Evolutionary conservation across 768 basidiomycete species (phyloP).

Genomic region (Tricholomella constricta): DNA sequence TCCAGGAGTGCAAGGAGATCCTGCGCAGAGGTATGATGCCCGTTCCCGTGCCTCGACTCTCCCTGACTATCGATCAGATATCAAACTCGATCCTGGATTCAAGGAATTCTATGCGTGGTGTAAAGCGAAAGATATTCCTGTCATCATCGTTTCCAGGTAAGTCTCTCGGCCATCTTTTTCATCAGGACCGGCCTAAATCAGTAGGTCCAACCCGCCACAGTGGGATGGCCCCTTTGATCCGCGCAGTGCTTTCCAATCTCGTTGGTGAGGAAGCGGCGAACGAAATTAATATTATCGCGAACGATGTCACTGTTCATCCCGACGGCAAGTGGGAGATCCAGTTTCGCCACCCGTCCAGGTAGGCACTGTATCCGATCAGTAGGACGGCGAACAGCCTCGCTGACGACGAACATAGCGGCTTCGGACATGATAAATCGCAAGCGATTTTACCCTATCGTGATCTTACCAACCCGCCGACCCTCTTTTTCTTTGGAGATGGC

Average conservation of each 20-base stretch:
- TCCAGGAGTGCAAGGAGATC: constrained; percentile 83
- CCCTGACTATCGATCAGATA: constrained; percentile 51
- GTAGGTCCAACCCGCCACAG: constrained; percentile 36
- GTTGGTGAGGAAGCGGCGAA: constrained; percentile 71
- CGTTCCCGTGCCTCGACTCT: constrained; percentile 3
- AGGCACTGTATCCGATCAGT: constrained; percentile 13
- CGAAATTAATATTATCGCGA: constrained; percentile 91
- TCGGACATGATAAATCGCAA: constrained; percentile 95
- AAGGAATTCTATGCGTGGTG: constrained; percentile 86
- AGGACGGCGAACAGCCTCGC: background rate
- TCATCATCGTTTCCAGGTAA: constrained; percentile 92
- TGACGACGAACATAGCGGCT: constrained; percentile 54
- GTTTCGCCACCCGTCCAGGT: constrained; percentile 90
- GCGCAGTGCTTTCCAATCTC: constrained; percentile 83
- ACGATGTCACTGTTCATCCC: constrained; percentile 70
- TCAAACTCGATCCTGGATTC: constrained; percentile 87
- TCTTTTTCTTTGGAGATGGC: constrained; percentile 98
- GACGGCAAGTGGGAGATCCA: constrained; percentile 80
- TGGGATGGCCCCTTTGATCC: constrained; percentile 93
- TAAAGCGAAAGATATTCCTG: constrained; percentile 75
- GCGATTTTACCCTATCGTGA: constrained; percentile 91
- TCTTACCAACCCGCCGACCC: constrained; percentile 66
- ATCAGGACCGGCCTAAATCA: background rate
- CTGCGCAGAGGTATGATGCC: constrained; percentile 63
- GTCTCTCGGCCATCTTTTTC: constrained; percentile 2